These are phyloP conservation scores for Aspergillus viridinutans DNA, from an alignment of 2,329 filamentous ascomycete genomes.

Conservation along the genomic window DNA sequence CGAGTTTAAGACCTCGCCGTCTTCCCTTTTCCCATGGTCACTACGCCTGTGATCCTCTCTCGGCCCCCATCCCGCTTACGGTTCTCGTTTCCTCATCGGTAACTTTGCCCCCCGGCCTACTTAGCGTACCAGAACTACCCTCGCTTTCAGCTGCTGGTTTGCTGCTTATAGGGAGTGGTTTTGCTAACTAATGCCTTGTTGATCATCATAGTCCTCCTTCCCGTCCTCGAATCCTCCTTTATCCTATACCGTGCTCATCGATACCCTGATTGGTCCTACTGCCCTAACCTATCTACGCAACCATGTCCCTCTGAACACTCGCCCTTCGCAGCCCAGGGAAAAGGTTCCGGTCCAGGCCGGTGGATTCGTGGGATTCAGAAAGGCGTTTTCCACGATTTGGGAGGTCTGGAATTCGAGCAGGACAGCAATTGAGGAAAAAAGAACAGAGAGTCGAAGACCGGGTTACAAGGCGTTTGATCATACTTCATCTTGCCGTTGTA, in stretches of 20 bases:
- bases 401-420: constrained; percentile 8
- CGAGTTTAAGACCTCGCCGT: constrained; percentile 14
- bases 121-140: constrained; percentile 15
- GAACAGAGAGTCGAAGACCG: constrained; percentile 1
- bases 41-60: constrained; percentile 3
- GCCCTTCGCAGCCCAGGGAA: constrained; percentile 9
- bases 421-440: constrained; percentile 2
- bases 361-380: constrained; percentile 18
- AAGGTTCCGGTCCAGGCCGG: constrained; percentile 18
- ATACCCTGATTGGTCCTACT: constrained; percentile 6
- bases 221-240: constrained; percentile 8
- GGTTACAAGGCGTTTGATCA: constrained; percentile 5
- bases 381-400: constrained; percentile 5
- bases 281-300: constrained; percentile 9
- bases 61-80: constrained; percentile 6
- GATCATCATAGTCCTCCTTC: constrained; percentile 11
- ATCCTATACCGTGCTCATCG: constrained; percentile 7
- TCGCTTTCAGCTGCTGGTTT: constrained; percentile 9
- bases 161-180: neutral
- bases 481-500: neutral
- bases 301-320: constrained; percentile 28
- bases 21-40: constrained; percentile 16
- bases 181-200: constrained; percentile 3
- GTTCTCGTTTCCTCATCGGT: constrained; percentile 14
- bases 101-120: constrained; percentile 16